These are phyloP conservation scores for Coemansia sp. DNA, from an alignment of 192 early-diverging fungal genomes.

Conservation along the genomic window DNA sequence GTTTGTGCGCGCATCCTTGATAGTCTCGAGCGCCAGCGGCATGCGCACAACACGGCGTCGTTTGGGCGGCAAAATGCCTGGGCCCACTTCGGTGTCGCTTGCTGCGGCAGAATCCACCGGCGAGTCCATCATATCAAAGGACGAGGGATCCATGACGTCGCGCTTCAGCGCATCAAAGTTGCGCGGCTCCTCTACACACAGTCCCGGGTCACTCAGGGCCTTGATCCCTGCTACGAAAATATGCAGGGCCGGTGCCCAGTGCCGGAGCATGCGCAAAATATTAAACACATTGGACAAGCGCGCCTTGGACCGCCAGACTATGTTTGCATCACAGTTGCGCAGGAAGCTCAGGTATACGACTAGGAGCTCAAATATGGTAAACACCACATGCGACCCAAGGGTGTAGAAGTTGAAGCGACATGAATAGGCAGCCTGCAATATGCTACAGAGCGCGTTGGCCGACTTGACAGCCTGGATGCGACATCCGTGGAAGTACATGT, in stretches of 20 bases:
- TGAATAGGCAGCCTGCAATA: constrained; percentile 25
- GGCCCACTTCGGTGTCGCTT: constrained; percentile 2
- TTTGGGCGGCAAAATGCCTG: constrained; percentile 17
- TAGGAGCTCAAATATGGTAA: constrained; percentile 27
- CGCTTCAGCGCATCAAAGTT: constrained; percentile 11
- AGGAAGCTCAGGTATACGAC: constrained; percentile 27
- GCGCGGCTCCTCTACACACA: constrained; percentile 27
- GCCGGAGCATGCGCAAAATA: constrained; percentile 31
- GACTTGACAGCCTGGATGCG: constrained; percentile 36
- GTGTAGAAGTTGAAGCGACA: constrained; percentile 45
- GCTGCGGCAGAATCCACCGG: constrained; percentile 3
- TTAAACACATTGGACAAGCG: constrained; percentile 37
- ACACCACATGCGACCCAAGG: constrained; percentile 26
- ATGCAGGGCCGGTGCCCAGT: constrained; percentile 40
- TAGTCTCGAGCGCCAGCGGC: constrained; percentile 13
- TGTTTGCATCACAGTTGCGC: constrained; percentile 23
- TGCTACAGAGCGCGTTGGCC: constrained; percentile 32
- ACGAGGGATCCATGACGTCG: constrained; percentile 16
- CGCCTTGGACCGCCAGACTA: constrained; percentile 31
- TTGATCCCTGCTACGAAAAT: constrained; percentile 33
- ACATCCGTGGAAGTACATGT: constrained; percentile 42
- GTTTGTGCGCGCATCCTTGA: constrained; percentile 25
- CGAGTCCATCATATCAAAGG: constrained; percentile 27
- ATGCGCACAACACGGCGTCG: constrained; percentile 18
- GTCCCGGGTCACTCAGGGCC: constrained; percentile 27